These are phyloP conservation scores for Guillardia theta DNA, from an alignment of 78 protist species.

Conservation along the genomic window DNA sequence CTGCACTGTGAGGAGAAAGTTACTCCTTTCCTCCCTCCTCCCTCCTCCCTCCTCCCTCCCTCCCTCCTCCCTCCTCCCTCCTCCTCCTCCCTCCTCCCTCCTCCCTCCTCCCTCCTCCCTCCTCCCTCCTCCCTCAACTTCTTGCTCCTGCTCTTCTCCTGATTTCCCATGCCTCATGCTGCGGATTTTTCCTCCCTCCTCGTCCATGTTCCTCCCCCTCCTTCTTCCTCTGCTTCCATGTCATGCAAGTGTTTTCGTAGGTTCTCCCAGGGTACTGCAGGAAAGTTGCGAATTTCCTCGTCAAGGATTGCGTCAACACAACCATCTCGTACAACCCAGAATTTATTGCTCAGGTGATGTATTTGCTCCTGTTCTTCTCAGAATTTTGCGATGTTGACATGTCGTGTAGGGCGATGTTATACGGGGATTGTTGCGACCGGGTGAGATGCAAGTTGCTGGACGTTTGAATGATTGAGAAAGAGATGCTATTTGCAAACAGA, in stretches of 20 bases:
- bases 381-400: too few relatives aligned
- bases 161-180: neutral
- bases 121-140: neutral
- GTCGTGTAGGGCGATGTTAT: slow-evolving; percentile 22
- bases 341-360: slow-evolving; percentile 48
- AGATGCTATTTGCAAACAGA: too few relatives aligned
- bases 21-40: neutral
- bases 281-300: slow-evolving; percentile 11
- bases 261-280: too few relatives aligned
- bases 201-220: too few relatives aligned
- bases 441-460: too few relatives aligned
- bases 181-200: too few relatives aligned
- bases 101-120: neutral
- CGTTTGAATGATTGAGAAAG: neutral
- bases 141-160: neutral
- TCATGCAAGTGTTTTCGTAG: too few relatives aligned
- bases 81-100: neutral
- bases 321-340: slow-evolving; percentile 66
- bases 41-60: neutral
- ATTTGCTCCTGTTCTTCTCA: neutral
- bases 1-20: slow-evolving; percentile 62
- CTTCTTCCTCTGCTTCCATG: too few relatives aligned
- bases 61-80: slow-evolving; percentile 46
- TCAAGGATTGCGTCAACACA: slow-evolving; percentile 48
- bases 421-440: neutral